These are phyloP conservation scores for Sporothrix inflata DNA, from an alignment of 2,329 filamentous ascomycete species.

Conservation along the genomic window DNA sequence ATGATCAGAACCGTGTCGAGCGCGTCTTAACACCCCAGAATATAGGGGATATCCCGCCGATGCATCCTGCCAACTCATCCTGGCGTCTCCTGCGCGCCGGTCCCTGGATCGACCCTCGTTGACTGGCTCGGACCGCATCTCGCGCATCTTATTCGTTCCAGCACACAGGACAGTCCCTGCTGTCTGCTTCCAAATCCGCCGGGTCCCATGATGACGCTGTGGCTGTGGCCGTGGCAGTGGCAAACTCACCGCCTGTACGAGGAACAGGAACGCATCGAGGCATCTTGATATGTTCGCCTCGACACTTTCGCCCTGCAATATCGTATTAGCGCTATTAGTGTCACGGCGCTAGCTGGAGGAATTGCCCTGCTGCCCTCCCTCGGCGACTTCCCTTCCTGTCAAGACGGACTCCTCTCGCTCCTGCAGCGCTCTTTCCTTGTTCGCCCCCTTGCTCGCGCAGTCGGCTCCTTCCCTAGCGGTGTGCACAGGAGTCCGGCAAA, in stretches of 20 bases:
- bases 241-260: background rate
- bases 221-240: background rate
- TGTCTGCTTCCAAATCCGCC: background rate
- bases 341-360: background rate
- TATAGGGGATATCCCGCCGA: background rate
- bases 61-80: background rate
- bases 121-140: background rate
- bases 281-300: background rate
- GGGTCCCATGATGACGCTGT: background rate
- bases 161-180: background rate
- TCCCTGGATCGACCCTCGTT: background rate
- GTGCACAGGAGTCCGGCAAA: no score
- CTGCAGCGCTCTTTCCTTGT: background rate
- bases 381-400: background rate
- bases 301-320: background rate
- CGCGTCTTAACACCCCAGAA: background rate
- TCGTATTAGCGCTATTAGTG: background rate
- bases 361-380: background rate
- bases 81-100: background rate
- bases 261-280: background rate
- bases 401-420: background rate
- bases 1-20: background rate
- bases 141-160: background rate
- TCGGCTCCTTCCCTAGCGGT: background rate
- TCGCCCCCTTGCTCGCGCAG: background rate